Evolutionary conservation across 129 eudicot genomes (phyloP), one percentile per base, ranked within the genome.

Genomic region (Sambucus nigra): DNA sequence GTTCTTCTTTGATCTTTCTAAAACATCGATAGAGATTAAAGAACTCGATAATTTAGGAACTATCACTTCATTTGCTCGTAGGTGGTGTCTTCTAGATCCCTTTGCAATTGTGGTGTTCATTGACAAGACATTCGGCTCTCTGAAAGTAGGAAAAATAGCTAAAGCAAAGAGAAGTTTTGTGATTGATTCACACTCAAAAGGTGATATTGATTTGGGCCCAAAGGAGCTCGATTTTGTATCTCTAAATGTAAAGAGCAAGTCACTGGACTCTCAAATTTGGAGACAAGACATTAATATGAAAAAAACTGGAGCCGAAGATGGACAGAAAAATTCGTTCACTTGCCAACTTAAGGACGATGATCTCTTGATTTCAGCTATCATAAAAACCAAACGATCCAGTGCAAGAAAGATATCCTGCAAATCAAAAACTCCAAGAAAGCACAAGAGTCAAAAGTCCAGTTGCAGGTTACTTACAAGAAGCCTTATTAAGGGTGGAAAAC

Each of bases 21-120:
- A 57, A 8, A 66, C 82, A 47, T 57, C 75, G 29, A 50, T 35
- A n/a, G 62, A 69, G 56, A 76, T 85, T 57, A 78, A 82, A 21
- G 73, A 74, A 52, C 64, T 73, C 50, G 57, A 44, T 54, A 52
- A 52, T 21, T 57, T 55, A 49, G 81, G 69, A 66, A 44, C 71
- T 27, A 51, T 48, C 21, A 32, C 72, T 54, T 73, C 74, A 23
- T 71, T 91, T 70, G 93, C 84, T 60, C 76, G 51, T 64, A 59
- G 71, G 42, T 91, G 99, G 95, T 72, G 68, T 68, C 75, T 91
- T 66, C 78, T 91, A 47, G 88, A 91, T 82, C 99, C 99, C 21
- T 91, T 91, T 69, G 99, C 93, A 6, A 79, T 63, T 46, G 66
- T 77, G 42, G 87, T 91, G 58, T 83, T 91, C 65, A 71, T 91